Percentiles rank a stretch among this genome's conserved stretches.
phyloP scores from a whole-genome alignment of 2,329 filamentous ascomycete genomes.

The Colletotrichum acutatum region DNA sequence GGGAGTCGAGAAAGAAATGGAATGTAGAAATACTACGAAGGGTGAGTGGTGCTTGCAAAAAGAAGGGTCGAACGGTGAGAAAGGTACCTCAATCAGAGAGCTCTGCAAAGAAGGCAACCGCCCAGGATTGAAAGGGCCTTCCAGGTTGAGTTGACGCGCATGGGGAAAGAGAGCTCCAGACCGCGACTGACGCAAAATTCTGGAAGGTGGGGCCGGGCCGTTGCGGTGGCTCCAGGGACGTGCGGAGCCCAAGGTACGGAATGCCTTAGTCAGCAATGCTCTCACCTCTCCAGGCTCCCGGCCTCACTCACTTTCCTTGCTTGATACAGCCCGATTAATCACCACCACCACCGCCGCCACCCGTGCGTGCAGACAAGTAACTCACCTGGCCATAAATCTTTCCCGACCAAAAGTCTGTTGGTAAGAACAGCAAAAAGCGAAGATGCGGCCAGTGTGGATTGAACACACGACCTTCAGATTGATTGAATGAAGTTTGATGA shows the following conservation, averaged over 20 bases:
- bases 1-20: background rate
- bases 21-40: background rate
- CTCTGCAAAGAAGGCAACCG: background rate
- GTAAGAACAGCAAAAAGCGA: background rate
- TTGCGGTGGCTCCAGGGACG: background rate
- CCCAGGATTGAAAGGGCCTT: background rate
- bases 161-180: conserved; percentile 16
- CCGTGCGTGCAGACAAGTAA: too few relatives aligned
- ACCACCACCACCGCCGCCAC: too few relatives aligned
- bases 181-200: conserved; percentile 32
- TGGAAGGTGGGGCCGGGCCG: conserved; percentile 30
- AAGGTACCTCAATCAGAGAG: background rate
- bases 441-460: conserved; percentile 22
- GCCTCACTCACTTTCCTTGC: background rate
- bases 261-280: background rate
- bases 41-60: background rate
- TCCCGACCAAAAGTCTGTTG: too few relatives aligned
- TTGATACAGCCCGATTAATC: too few relatives aligned
- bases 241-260: background rate
- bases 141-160: conserved; percentile 8
- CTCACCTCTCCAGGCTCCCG: background rate
- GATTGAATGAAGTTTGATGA: conserved; percentile 10
- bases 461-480: conserved; percentile 25
- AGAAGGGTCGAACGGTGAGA: too few relatives aligned
- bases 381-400: too few relatives aligned